Percentiles rank a stretch among this genome's conserved stretches.
Evolutionary conservation across 257 asterid genomes (phyloP).

Genomic region (Plantago elongata): DNA sequence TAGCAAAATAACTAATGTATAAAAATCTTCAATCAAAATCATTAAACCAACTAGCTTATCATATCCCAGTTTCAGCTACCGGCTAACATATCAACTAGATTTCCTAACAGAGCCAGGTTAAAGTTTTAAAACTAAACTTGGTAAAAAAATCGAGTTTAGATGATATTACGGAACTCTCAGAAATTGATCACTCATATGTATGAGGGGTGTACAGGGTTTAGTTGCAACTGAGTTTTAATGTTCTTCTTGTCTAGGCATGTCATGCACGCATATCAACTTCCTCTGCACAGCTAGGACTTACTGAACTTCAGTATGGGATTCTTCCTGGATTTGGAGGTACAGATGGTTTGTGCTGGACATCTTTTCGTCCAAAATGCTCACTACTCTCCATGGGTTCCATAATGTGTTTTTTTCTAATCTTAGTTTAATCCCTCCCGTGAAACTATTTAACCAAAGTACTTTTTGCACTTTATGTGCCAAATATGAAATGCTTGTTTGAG

Average conservation of each 20-base stretch:
- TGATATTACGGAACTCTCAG: slow-evolving; percentile 3
- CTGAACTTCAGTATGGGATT: slow-evolving; percentile 51
- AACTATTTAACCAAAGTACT: slow-evolving; percentile 2
- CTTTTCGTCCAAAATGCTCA: not conserved
- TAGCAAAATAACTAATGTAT: too few relatives aligned
- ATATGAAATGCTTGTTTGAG: slow-evolving; percentile 1
- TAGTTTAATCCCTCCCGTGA: not conserved
- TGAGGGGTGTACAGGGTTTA: slow-evolving; percentile 5
- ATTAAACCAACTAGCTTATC: too few relatives aligned
- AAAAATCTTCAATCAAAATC: too few relatives aligned
- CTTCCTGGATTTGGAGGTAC: slow-evolving; percentile 65
- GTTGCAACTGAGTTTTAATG: not conserved
- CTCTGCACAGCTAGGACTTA: slow-evolving; percentile 47
- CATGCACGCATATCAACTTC: slow-evolving; percentile 56
- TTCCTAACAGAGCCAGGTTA: too few relatives aligned
- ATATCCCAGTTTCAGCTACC: too few relatives aligned
- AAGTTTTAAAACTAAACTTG: too few relatives aligned
- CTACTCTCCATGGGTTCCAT: not conserved
- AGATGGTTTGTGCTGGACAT: slow-evolving; percentile 1
- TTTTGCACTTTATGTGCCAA: not conserved
- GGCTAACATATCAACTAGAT: too few relatives aligned
- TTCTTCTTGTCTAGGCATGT: slow-evolving; percentile 39
- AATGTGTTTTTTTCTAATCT: not conserved
- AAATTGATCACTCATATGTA: slow-evolving; percentile 1
- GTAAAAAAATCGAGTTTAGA: not conserved